Base-by-base conservation (phyloP, 176 grass and related monocot species). In the Poa pratensis region DNA sequence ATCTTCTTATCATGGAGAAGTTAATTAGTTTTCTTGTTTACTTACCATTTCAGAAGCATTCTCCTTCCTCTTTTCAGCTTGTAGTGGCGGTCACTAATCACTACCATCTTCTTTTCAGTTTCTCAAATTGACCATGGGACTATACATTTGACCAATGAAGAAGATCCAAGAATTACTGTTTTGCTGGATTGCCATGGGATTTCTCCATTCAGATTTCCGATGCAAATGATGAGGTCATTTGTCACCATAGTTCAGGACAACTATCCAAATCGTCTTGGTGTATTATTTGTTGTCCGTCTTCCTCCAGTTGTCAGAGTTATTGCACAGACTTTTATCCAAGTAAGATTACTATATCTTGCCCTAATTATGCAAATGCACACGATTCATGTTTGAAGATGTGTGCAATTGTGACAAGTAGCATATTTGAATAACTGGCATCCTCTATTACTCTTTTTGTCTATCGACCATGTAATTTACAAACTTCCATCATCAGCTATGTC, bases 201-300 rank as follows among this genome's bases (percentile, higher is more conserved):
- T 65, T 96, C 94, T 85, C 91, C 96, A 82, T 94, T 99, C 88
- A 95, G 53, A 85, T 96, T 99, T 85, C 96, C 96, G 5, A 94
- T 99, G 94, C 94, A 99, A 87, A 94, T 94, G 91, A 87, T 96
- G 93, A 99, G 96, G 79, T 87, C 89, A 11, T 91, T 93, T 84
- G 80, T 91, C 69, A 92, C 83, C 83, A 76, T 96, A 74, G 86
- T 96, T 67, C 93, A 96, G 81, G 96, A 99, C 59, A 92, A 99
- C 66, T 96, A 96, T 89, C 96, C 96, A 11, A 94, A 92, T 75
- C 88, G 96, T 63, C 91, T 99, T 67, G 91, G 88, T 23, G 75
- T 83, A 24, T 86, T 99, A 66, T 86, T 94, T 83, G 81, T 99
- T 75, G 55, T 99, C 58, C 93, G 93, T n/a, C 96, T 99, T 83